Percentiles rank a stretch among this genome's conserved stretches.
phyloP scores from a whole-genome alignment of 352 stramenopile species.

The Nothophytophthora sp. region DNA sequence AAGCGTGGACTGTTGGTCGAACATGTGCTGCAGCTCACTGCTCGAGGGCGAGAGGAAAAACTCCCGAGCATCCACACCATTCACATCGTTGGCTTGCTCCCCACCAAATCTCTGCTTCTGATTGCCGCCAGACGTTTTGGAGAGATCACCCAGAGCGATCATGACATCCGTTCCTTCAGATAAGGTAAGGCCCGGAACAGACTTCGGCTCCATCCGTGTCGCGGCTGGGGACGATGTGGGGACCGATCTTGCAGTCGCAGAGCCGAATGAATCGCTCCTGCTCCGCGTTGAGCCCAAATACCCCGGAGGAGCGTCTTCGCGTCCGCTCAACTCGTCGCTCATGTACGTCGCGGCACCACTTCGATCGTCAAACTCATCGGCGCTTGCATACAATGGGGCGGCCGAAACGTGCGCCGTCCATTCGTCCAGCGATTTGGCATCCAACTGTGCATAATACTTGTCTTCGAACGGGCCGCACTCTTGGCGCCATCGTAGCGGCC shows the following conservation, averaged over 20 bases:
- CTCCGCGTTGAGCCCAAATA: conserved; percentile 5
- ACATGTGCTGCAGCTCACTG: conserved; percentile 90
- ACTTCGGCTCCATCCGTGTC: too few relatives aligned
- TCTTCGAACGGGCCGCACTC: conserved; percentile 77
- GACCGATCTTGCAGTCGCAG: conserved; percentile 18
- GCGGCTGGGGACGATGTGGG: too few relatives aligned
- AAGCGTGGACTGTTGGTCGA: conserved; percentile 78
- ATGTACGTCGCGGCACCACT: conserved; percentile 15
- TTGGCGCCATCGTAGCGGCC: conserved; percentile 74
- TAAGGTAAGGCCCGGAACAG: conserved; percentile 59
- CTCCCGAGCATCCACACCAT: conserved; percentile 64
- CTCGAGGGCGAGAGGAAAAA: conserved; percentile 85
- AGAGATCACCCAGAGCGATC: conserved; percentile 60
- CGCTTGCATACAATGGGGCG: conserved; percentile 65
- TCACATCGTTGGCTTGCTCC: conserved; percentile 45
- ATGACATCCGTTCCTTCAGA: conserved; percentile 84
- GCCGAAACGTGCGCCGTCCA: conserved; percentile 79
- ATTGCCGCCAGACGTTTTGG: conserved; percentile 27
- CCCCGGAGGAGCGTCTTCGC: conserved; percentile 16
- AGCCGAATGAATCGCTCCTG: conserved; percentile 24
- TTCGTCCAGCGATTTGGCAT: conserved; percentile 67
- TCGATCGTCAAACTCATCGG: conserved; percentile 51
- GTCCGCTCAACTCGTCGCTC: conserved; percentile 30
- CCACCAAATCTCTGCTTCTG: conserved; percentile 46
- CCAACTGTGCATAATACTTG: conserved; percentile 56